Conservation (phyloP, 352 stramenopile genomes). For the Pythium chondricola region DNA sequence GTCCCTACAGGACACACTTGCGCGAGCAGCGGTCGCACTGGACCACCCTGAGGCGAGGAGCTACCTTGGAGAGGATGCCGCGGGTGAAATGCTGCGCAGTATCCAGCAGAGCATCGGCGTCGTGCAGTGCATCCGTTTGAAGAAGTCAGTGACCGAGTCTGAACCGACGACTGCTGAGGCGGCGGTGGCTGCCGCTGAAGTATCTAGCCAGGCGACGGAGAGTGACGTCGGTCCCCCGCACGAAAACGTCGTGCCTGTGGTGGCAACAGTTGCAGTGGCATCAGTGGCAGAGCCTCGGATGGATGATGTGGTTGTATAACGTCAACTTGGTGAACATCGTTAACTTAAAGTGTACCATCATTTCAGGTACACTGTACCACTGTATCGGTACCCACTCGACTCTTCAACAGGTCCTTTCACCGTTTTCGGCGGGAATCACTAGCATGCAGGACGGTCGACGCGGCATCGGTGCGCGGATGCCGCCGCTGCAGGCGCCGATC, state of each 20-base stretch:
- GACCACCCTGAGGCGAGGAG: conserved; percentile 15
- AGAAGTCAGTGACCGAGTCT: conserved; percentile 10
- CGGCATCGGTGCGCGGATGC: too few relatives aligned
- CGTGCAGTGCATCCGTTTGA: conserved; percentile 23
- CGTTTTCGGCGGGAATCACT: too few relatives aligned
- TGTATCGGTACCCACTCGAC: background rate
- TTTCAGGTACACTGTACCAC: background rate
- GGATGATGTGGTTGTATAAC: conserved; percentile 11
- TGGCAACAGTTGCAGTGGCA: background rate
- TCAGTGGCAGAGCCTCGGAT: background rate
- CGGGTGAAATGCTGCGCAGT: conserved; percentile 22
- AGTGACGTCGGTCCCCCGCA: background rate
- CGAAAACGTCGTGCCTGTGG: background rate
- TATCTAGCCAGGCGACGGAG: background rate
- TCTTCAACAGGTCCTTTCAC: too few relatives aligned
- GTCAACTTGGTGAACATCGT: conserved; percentile 11
- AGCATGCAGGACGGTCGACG: too few relatives aligned
- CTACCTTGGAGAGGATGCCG: conserved; percentile 19
- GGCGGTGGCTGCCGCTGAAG: background rate
- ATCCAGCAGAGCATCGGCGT: conserved; percentile 26
- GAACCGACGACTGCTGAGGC: background rate
- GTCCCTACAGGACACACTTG: conserved; percentile 18
- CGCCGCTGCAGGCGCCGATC: background rate
- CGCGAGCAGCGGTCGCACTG: conserved; percentile 10
- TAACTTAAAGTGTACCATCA: conserved; percentile 11